These are phyloP conservation scores for Rhodamnia rubescens DNA, from an alignment of 345 rosid genomes.

Conservation along the genomic window DNA sequence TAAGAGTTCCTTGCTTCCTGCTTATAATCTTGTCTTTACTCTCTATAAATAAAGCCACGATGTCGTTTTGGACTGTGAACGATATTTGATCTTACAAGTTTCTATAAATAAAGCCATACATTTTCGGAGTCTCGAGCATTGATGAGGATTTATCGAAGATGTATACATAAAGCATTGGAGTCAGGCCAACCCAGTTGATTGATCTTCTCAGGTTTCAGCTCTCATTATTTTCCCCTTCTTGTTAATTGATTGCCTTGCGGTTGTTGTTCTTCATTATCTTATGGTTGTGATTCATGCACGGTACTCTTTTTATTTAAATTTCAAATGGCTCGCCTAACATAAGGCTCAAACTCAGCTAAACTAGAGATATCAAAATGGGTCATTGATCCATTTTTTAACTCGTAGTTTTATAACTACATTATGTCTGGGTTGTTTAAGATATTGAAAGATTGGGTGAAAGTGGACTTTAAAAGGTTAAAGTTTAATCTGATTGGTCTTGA, in stretches of 20 bases:
- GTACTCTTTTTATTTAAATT: background rate
- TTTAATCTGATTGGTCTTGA: background rate
- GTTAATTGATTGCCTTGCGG: background rate
- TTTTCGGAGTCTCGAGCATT: background rate
- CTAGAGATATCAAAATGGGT: background rate
- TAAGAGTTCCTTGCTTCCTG: background rate
- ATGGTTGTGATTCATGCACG: background rate
- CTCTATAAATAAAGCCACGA: background rate
- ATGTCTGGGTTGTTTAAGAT: background rate
- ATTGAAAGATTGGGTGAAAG: background rate
- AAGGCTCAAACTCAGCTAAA: background rate
- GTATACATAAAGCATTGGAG: background rate
- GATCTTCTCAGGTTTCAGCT: background rate
- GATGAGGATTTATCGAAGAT: background rate
- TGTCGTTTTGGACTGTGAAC: background rate
- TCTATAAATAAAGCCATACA: too few relatives aligned
- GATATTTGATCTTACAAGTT: background rate
- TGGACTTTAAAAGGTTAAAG: background rate
- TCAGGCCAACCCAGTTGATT: background rate
- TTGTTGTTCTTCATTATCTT: background rate
- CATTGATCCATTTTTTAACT: background rate
- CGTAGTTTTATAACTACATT: background rate
- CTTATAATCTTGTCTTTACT: background rate
- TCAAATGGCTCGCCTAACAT: background rate
- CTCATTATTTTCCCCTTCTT: background rate